Conservation (phyloP, 2,329 filamentous ascomycete genomes). For the Arthrobotrys sphaeroides region DNA sequence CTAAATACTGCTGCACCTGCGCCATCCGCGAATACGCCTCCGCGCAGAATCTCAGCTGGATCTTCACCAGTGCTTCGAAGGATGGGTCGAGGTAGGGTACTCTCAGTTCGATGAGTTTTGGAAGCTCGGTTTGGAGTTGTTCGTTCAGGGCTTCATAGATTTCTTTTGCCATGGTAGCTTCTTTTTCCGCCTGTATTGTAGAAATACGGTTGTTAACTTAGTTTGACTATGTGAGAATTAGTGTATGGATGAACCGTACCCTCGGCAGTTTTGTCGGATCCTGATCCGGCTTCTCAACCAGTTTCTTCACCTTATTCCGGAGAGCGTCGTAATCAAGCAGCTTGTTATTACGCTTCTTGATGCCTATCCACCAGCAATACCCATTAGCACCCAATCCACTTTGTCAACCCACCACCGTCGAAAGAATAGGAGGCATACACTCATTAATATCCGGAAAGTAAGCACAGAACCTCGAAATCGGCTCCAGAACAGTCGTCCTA, state of each 20-base stretch:
- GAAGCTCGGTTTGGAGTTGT: slow-evolving; percentile 89
- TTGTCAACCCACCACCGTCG: too few species aligned
- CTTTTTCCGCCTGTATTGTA: slow-evolving; percentile 79
- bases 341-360: slow-evolving; percentile 99
- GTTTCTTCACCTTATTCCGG: slow-evolving; percentile 93
- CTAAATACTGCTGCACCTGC: slow-evolving; percentile 97
- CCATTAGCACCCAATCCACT: neutral
- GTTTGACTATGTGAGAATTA: neutral
- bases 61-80: slow-evolving; percentile 98
- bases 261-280: slow-evolving; percentile 95
- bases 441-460: slow-evolving; percentile 99
- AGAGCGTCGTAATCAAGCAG: slow-evolving; percentile 97
- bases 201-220: neutral
- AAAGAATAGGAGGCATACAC: slow-evolving; percentile 69
- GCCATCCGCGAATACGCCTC: slow-evolving; percentile 98
- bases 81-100: slow-evolving; percentile 97
- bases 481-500: slow-evolving; percentile 91
- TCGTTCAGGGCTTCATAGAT: slow-evolving; percentile 98
- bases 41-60: slow-evolving; percentile 91
- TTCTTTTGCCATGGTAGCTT: slow-evolving; percentile 90
- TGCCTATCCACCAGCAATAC: slow-evolving; percentile 68
- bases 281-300: slow-evolving; percentile 98
- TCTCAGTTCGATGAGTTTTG: slow-evolving; percentile 93
- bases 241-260: slow-evolving; percentile 25
- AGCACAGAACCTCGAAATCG: slow-evolving; percentile 93